A percentile compares a stretch with the other conserved stretches of the same genome.
Conservation (phyloP, 805 yeast genomes). For the Yarrowia sp. region DNA sequence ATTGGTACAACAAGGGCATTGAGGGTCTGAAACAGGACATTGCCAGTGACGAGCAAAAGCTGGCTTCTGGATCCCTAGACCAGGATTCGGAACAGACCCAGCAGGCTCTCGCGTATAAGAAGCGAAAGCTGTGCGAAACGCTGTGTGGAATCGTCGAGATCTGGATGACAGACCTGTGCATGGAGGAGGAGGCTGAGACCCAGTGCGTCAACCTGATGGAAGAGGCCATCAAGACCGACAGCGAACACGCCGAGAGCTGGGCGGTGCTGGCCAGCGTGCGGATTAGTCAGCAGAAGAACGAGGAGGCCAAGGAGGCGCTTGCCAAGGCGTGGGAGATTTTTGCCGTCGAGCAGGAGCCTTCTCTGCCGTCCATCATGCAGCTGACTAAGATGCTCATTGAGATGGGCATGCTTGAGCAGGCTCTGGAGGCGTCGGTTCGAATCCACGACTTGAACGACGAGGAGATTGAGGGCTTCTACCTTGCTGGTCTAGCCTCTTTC, state of each 20-base stretch:
- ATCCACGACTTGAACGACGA: constrained; percentile 84
- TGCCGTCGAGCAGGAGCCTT: constrained; percentile 53
- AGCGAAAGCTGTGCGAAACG: constrained; percentile 74
- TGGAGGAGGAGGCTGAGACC: constrained; percentile 87
- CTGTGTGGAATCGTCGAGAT: constrained; percentile 81
- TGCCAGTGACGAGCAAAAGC: constrained; percentile 44
- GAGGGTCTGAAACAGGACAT: constrained; percentile 56
- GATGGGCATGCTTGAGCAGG: constrained; percentile 71
- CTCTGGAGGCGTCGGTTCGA: constrained; percentile 66
- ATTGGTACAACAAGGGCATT: constrained; percentile 68
- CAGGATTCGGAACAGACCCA: constrained; percentile 40
- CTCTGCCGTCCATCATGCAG: constrained; percentile 72
- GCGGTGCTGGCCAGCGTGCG: constrained; percentile 83
- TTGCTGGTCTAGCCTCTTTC: constrained; percentile 77
- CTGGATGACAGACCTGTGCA: constrained; percentile 97
- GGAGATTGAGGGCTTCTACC: constrained; percentile 78
- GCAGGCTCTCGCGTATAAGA: constrained; percentile 49
- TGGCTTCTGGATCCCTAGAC: constrained; percentile 30
- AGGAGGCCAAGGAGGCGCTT: constrained; percentile 77
- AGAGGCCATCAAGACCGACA: constrained; percentile 63
- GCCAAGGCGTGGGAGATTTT: constrained; percentile 75
- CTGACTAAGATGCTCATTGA: constrained; percentile 80
- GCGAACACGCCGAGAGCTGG: constrained; percentile 77
- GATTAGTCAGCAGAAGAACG: constrained; percentile 79
- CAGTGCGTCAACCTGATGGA: constrained; percentile 76